Base-by-base conservation (phyloP, 768 basidiomycete genomes). In the Rhizopogon roseolus region DNA sequence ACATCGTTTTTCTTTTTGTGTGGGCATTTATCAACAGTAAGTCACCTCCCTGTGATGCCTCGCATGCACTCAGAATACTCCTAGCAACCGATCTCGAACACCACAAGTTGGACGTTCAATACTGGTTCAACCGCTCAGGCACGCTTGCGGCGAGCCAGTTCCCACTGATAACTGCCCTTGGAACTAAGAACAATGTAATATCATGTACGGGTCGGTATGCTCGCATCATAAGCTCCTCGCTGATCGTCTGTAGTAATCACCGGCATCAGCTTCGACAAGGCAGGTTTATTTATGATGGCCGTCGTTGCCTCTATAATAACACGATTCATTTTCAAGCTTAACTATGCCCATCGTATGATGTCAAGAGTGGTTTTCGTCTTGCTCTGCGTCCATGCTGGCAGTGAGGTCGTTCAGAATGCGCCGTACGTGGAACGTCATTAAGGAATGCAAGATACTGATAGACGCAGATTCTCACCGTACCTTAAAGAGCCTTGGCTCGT, bases 131-230 rank as follows among this genome's bases (percentile, higher is more conserved):
- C 54, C 68, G 75, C 32, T 71, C 76, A 1, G 78, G 71, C 0
- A 63, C 66, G 34, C 72, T 82, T 29, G 79, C 75, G 0, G 63
- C 65, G 4, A 69, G 70, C 38, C 81, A 86, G 63, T 63, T 81
- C 0, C 78, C 82, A 1, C 68, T 86, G 19, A 68, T 85, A 60
- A 73, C 77, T 14, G 82, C 76, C 2, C 73, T 87, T 22, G 82
- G 81, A 1, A 80, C 79, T 57, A 81, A 80, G 68, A 85, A 86
- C 64, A 85, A 85, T 53, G 62, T 82, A 25, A 65, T 81, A 34
- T 63, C 70, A 1, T 62, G 74, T 75, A 57, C 14, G 74, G 64
- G 16, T 16, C 3, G 22, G 9, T 39, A 29, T 38, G 19, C 19
- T 41, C 27, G n/a, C 22, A 45, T 37, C 11, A 44, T 29, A 1